Percentiles rank a stretch among this genome's conserved stretches.
Evolutionary conservation across 2,329 filamentous ascomycete genomes (phyloP).

Genomic region (Ascochyta lentis): DNA sequence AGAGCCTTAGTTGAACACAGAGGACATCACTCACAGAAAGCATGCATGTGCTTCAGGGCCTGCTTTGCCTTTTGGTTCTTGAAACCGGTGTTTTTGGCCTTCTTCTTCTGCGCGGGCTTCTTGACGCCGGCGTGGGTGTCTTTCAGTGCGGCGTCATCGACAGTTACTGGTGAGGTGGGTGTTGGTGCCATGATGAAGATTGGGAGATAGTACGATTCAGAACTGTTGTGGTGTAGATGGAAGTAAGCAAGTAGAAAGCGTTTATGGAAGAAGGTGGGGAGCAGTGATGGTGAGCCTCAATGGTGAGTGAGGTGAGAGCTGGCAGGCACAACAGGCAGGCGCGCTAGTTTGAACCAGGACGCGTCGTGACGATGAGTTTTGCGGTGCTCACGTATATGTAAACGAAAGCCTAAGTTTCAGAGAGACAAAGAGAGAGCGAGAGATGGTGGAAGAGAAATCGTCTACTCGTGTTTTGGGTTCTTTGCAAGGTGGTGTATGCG

Average conservation of each 20-base stretch:
- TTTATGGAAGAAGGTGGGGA: background rate
- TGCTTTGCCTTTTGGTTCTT: constrained; percentile 37
- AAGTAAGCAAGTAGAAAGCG: background rate
- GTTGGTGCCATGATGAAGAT: constrained; percentile 33
- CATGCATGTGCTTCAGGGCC: constrained; percentile 47
- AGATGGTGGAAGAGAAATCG: too few relatives aligned
- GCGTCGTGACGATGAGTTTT: background rate
- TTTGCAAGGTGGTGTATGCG: too few relatives aligned
- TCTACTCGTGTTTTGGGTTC: too few relatives aligned
- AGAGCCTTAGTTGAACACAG: background rate
- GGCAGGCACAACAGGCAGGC: constrained; percentile 7
- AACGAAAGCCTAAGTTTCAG: too few relatives aligned
- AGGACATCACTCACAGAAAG: constrained; percentile 39
- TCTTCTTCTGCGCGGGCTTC: constrained; percentile 31
- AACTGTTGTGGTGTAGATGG: background rate
- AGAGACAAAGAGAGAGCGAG: too few relatives aligned
- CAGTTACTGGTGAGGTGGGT: constrained; percentile 17
- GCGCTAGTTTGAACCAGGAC: constrained; percentile 14
- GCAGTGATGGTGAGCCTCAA: background rate
- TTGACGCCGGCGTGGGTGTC: constrained; percentile 34
- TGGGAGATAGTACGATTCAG: background rate
- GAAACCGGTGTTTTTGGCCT: constrained; percentile 7
- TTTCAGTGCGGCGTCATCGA: constrained; percentile 14
- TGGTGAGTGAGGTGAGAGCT: constrained; percentile 17
- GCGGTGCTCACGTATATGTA: background rate